These are phyloP conservation scores for Onygena corvina DNA, from an alignment of 2,329 filamentous ascomycete species.

Conservation along the genomic window DNA sequence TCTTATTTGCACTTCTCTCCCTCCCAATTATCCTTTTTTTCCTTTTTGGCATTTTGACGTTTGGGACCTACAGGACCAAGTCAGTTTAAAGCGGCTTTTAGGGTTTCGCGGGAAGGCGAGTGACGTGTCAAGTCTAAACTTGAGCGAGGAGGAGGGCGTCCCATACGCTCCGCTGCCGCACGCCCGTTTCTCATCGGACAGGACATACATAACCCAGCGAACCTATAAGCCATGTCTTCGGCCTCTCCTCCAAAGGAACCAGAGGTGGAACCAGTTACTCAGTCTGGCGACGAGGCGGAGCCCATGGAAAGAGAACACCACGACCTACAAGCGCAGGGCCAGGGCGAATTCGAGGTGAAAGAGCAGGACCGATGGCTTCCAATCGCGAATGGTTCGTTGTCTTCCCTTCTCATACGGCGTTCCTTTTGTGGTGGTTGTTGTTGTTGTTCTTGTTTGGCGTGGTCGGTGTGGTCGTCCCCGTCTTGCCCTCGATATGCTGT, in stretches of 20 bases:
- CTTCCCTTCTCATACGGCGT: slow-evolving; percentile 16
- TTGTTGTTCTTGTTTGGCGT: too few relatives aligned
- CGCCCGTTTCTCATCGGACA: slow-evolving; percentile 19
- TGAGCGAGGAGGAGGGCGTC: slow-evolving; percentile 16
- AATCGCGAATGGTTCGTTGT: slow-evolving; percentile 97
- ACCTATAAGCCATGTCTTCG: slow-evolving; percentile 79
- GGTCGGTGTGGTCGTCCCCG: too few relatives aligned
- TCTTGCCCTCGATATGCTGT: too few relatives aligned
- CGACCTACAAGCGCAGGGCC: slow-evolving; percentile 62
- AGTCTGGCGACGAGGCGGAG: slow-evolving; percentile 83
- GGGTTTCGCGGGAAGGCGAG: slow-evolving; percentile 10
- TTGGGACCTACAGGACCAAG: slow-evolving; percentile 6
- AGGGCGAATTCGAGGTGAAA: slow-evolving; percentile 96
- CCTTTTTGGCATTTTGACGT: too few relatives aligned
- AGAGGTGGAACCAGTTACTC: slow-evolving; percentile 81
- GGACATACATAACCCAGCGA: slow-evolving; percentile 24
- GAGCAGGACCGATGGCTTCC: slow-evolving; percentile 99
- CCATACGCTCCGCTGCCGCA: slow-evolving; percentile 25
- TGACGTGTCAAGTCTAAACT: slow-evolving; percentile 32
- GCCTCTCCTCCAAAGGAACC: slow-evolving; percentile 82
- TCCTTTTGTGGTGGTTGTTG: background rate
- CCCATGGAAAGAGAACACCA: slow-evolving; percentile 62
- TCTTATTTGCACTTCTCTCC: background rate
- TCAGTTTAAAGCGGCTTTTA: background rate
- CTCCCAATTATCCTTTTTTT: background rate